Evolutionary conservation across 73 alveolate genomes (phyloP).

Genomic region (Paramecium sonneborni): DNA sequence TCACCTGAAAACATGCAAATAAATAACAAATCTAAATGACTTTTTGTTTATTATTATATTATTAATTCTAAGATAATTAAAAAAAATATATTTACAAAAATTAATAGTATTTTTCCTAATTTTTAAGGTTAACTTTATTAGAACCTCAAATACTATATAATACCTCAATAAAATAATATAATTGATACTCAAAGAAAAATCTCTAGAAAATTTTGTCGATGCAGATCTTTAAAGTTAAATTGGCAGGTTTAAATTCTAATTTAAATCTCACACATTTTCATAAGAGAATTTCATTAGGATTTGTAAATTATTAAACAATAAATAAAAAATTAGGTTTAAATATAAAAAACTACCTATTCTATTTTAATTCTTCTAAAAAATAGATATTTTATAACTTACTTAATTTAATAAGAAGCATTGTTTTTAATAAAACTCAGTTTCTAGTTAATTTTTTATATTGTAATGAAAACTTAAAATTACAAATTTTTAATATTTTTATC

Average conservation of each 20-base stretch:
- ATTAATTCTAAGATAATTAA: neutral
- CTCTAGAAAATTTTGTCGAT: neutral
- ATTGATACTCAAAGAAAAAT: neutral
- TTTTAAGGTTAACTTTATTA: neutral
- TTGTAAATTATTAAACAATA: no score
- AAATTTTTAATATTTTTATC: no score
- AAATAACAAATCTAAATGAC: neutral
- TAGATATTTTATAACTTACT: no score
- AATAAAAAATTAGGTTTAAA: no score
- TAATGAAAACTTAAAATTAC: no score
- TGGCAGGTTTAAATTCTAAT: slow-evolving; percentile 53
- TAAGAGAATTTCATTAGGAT: no score
- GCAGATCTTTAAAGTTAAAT: slow-evolving; percentile 58
- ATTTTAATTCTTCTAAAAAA: no score
- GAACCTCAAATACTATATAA: slow-evolving; percentile 51
- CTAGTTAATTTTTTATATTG: no score
- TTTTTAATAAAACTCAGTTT: no score
- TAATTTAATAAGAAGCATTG: no score
- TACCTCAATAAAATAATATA: neutral
- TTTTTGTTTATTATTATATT: neutral
- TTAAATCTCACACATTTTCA: no score
- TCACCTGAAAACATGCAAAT: neutral
- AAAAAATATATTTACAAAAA: neutral
- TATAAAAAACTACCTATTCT: no score
- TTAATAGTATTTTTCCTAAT: neutral